Evolutionary conservation across 352 stramenopile species (phyloP).

Genomic region (Pythium sukuiense): DNA sequence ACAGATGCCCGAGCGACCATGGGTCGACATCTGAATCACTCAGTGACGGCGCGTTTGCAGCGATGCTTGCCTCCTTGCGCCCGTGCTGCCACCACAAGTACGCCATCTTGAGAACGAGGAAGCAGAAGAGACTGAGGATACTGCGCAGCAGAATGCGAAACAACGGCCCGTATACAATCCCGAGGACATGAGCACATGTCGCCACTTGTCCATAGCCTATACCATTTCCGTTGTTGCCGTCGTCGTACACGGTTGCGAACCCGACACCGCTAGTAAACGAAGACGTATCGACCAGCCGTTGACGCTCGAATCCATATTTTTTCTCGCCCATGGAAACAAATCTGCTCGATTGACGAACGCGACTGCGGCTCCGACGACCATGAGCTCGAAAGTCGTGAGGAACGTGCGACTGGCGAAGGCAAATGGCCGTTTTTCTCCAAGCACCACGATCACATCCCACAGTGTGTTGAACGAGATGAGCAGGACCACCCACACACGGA

Average conservation of each 20-base stretch:
- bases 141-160: conserved; percentile 1
- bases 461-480: conserved; percentile 7
- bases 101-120: neutral
- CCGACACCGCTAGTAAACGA: neutral
- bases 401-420: neutral
- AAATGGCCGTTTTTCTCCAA: neutral
- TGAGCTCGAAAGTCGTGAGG: conserved; percentile 3
- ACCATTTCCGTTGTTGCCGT: neutral
- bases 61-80: neutral
- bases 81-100: neutral
- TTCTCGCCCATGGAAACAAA: conserved; percentile 2
- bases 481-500: conserved; percentile 11
- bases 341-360: neutral
- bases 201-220: neutral
- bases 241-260: neutral
- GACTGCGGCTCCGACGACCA: neutral
- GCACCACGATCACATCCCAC: conserved; percentile 7
- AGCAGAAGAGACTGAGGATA: neutral
- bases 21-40: too few relatives aligned
- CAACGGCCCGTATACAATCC: conserved; percentile 2
- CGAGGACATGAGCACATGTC: neutral
- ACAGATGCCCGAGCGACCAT: too few relatives aligned
- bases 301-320: neutral
- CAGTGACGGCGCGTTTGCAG: too few relatives aligned
- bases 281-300: neutral